Evolutionary conservation across 371 early-diverging fungal species (phyloP).

Genomic region (Blastocladiella emersonii): DNA sequence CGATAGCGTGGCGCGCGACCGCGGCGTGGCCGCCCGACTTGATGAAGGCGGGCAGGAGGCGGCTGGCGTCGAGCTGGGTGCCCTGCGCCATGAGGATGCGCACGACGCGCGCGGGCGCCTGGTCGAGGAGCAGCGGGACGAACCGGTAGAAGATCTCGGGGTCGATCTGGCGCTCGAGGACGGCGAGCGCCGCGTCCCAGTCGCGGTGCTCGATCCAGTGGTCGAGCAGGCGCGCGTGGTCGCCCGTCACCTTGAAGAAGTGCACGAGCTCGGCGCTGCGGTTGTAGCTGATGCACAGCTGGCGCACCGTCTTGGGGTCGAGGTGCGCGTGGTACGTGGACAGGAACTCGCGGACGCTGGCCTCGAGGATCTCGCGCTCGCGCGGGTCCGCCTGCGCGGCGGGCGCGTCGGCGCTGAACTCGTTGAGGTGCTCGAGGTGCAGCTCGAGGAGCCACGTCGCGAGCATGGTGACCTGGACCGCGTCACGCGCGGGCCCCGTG

Average conservation of each 20-base stretch:
- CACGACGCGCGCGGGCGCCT: conserved; percentile 62
- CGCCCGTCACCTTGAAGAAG: conserved; percentile 62
- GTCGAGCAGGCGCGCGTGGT: conserved; percentile 61
- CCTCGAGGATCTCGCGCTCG: conserved; percentile 9
- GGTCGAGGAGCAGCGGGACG: conserved; percentile 63
- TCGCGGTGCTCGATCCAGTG: conserved; percentile 64
- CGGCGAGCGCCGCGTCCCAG: conserved; percentile 54
- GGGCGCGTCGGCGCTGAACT: too few species aligned
- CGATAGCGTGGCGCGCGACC: conserved; percentile 40
- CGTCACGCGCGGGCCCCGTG: conserved; percentile 34
- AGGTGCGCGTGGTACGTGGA: conserved; percentile 6
- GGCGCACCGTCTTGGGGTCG: conserved; percentile 53
- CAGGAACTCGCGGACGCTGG: background rate
- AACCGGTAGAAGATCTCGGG: conserved; percentile 72
- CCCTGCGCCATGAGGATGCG: conserved; percentile 66
- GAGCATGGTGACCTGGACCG: conserved; percentile 62
- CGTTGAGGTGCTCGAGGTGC: conserved; percentile 57
- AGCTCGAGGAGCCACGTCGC: conserved; percentile 82
- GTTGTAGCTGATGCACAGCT: conserved; percentile 70
- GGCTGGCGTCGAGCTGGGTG: conserved; percentile 57
- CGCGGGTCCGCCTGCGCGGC: conserved; percentile 36
- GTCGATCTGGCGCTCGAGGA: conserved; percentile 41
- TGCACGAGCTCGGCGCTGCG: conserved; percentile 54
- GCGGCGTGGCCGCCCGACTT: background rate
- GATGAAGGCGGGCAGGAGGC: conserved; percentile 69